Evolutionary conservation across 805 yeast species (phyloP), one percentile per base, ranked within the genome.

Genomic region (Myxozyma vanderwaltii): DNA sequence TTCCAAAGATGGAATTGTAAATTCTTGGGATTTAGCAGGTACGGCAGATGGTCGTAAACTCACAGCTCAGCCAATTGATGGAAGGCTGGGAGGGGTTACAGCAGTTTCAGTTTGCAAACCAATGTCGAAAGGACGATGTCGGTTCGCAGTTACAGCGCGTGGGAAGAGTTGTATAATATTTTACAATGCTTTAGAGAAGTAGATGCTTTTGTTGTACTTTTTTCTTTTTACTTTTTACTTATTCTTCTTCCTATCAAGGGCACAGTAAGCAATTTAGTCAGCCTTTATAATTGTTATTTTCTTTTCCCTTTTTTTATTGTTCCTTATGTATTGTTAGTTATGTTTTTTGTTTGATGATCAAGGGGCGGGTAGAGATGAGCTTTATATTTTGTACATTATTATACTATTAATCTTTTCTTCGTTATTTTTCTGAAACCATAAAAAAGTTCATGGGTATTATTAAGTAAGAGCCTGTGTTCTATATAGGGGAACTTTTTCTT

Each of bases 1-100:
- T 13, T 60, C 64, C 3, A 60, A 57, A 27, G 64, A 60, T 48
- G 64, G 64, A 4, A 19, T 56, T 13, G 19, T 60, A 19, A 58
- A 60, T 21, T 17, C 39, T 17, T 60, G 64, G 64, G 47, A 51
- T 10, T 13, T 60, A 7, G 26, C 15, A 21, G 29, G 23, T 10
- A 27, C 15, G 24, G 44, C 33, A 5, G 52, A 41, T 23, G 48
- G 55, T 10, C 47, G 15, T 7, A 24, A 39, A 21, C 23, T 43
- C 27, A 7, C 26, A 17, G 59, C 54, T 13, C 38, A 36, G 17
- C 12, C 48, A 36, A 33, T 55, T 23, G 48, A 41, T 19, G 36
- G 46, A 17, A 52, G 54, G 2, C 35, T 59, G n/a, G 63, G 63
- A 26, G 63, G 63, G 21, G 56, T 59, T 19, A 51, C 63, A 8